Conservation (phyloP, 1,139 yeast genomes). For the Hanseniaspora gamundiae region DNA sequence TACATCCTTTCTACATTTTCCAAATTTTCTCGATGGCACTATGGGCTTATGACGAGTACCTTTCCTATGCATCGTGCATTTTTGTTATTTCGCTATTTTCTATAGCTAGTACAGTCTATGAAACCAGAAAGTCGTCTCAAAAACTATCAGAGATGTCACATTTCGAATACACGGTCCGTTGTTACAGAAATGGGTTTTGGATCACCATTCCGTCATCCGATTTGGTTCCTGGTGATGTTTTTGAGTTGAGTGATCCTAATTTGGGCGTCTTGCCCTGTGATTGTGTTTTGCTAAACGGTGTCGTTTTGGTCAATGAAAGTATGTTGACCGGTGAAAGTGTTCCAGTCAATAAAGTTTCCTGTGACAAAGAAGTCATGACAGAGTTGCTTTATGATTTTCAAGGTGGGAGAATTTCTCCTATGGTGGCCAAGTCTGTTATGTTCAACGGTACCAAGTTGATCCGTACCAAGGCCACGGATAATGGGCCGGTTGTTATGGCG, state of each 20-base stretch:
- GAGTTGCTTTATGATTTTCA: slow-evolving; percentile 41
- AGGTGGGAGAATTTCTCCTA: slow-evolving; percentile 46
- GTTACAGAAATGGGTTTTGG: slow-evolving; percentile 91
- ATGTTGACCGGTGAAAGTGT: slow-evolving; percentile 98
- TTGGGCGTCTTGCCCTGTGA: slow-evolving; percentile 73
- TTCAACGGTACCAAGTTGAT: slow-evolving; percentile 84
- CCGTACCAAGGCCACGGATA: slow-evolving; percentile 55
- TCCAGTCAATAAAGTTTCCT: slow-evolving; percentile 75
- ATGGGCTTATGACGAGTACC: slow-evolving; percentile 88
- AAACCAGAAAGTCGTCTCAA: slow-evolving; percentile 64
- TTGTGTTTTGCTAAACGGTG: slow-evolving; percentile 76
- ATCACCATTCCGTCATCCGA: slow-evolving; percentile 68
- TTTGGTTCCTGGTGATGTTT: slow-evolving; percentile 90
- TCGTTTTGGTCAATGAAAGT: slow-evolving; percentile 86
- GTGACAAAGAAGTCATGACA: slow-evolving; percentile 41
- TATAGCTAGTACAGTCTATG: slow-evolving; percentile 66
- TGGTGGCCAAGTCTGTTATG: slow-evolving; percentile 60
- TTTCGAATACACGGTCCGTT: slow-evolving; percentile 72
- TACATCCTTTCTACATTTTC: slow-evolving; percentile 90
- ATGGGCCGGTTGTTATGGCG: slow-evolving; percentile 53
- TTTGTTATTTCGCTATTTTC: slow-evolving; percentile 75
- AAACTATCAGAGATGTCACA: slow-evolving; percentile 65
- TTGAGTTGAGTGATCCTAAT: slow-evolving; percentile 82
- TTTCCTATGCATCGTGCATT: slow-evolving; percentile 87
- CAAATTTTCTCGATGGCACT: slow-evolving; percentile 83